These are phyloP conservation scores for Solanum chilense DNA, from an alignment of 257 asterid species.

Conservation along the genomic window DNA sequence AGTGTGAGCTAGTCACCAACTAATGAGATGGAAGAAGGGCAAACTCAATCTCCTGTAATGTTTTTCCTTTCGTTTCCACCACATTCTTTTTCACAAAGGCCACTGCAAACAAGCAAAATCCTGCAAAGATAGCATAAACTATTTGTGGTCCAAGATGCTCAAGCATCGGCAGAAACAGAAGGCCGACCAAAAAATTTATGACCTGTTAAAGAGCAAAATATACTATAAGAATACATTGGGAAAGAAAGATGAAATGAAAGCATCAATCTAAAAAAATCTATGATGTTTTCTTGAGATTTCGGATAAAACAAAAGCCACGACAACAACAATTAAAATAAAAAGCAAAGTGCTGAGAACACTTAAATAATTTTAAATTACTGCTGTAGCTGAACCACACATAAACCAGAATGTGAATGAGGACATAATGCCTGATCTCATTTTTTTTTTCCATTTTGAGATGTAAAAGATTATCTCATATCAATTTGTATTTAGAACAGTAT, in stretches of 20 bases:
- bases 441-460: not conserved
- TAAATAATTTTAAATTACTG: not conserved
- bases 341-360: not conserved
- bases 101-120: constrained; percentile 45
- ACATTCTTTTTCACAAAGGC: constrained; percentile 51
- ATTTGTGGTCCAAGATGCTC: constrained; percentile 68
- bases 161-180: constrained; percentile 64
- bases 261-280: not conserved
- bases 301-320: not conserved
- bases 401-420: not conserved
- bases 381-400: not conserved
- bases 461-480: not conserved
- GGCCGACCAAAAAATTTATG: constrained; percentile 67
- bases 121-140: constrained; percentile 47
- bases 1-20: not conserved
- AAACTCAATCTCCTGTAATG: constrained; percentile 79
- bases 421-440: not conserved
- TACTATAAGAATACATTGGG: not conserved
- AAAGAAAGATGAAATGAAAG: not conserved
- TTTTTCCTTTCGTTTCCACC: constrained; percentile 82
- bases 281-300: not conserved
- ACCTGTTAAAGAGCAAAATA: constrained; percentile 29
- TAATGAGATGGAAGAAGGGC: constrained; percentile 49
- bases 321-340: not conserved
- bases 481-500: not conserved